Percentiles rank a stretch among this genome's conserved stretches.
Conservation (phyloP, 2,329 filamentous ascomycete species). For the Pestalotiopsis sp. region DNA sequence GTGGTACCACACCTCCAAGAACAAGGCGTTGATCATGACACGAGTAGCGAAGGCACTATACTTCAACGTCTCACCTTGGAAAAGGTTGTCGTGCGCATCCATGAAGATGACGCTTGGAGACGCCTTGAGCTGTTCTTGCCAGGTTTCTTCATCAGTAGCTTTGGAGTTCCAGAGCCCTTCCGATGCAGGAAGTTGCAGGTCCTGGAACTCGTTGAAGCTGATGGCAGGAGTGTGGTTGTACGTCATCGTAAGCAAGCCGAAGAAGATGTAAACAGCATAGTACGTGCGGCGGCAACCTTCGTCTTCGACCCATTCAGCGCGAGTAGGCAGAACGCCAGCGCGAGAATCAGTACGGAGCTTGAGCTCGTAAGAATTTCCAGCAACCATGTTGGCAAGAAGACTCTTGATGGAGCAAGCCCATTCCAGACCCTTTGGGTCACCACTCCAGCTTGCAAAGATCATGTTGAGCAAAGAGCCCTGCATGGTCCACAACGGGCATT, state of each 20-base stretch:
- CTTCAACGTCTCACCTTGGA: slow-evolving; percentile 85
- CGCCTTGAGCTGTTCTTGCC: slow-evolving; percentile 75
- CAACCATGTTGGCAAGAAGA: slow-evolving; percentile 96
- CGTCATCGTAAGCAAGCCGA: slow-evolving; percentile 89
- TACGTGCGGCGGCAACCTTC: slow-evolving; percentile 96
- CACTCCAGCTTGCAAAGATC: slow-evolving; percentile 99
- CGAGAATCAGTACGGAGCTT: slow-evolving; percentile 91
- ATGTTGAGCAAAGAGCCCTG: slow-evolving; percentile 96
- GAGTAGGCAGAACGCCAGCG: slow-evolving; percentile 72
- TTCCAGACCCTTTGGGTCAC: slow-evolving; percentile 93
- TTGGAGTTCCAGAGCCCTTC: slow-evolving; percentile 94
- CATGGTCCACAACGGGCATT: slow-evolving; percentile 98
- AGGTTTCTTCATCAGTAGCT: slow-evolving; percentile 75
- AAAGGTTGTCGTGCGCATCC: slow-evolving; percentile 91
- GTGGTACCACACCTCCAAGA: slow-evolving; percentile 98
- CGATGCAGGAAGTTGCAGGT: slow-evolving; percentile 87
- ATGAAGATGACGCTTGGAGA: slow-evolving; percentile 84
- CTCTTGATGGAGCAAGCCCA: slow-evolving; percentile 99
- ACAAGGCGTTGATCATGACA: slow-evolving; percentile 98
- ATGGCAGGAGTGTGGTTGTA: slow-evolving; percentile 99
- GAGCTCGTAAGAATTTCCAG: slow-evolving; percentile 93
- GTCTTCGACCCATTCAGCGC: slow-evolving; percentile 93
- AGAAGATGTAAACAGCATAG: slow-evolving; percentile 99
- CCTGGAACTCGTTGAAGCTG: slow-evolving; percentile 97
- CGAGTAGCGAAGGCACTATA: slow-evolving; percentile 98